Conservation (phyloP, 1,139 yeast species). For the Maudiozyma humilis region DNA sequence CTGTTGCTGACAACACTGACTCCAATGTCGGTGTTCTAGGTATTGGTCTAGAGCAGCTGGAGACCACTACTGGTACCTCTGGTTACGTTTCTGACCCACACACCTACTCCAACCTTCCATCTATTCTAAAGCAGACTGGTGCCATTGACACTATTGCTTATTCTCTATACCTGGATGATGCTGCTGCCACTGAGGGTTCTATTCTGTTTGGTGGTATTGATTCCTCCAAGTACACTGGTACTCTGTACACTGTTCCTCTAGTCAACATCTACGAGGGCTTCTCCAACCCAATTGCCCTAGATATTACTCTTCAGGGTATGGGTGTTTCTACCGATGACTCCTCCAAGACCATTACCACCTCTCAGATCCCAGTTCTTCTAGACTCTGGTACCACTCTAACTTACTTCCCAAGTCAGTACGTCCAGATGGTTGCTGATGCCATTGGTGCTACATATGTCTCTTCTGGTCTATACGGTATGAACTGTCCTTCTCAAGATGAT, state of each 20-base stretch:
- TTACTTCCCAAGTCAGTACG: conserved; percentile 39
- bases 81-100: conserved; percentile 15
- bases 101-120: conserved; percentile 38
- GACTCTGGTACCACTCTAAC: conserved; percentile 66
- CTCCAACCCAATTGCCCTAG: conserved; percentile 34
- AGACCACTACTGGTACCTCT: conserved; percentile 34
- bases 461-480: conserved; percentile 31
- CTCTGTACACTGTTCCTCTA: conserved; percentile 39
- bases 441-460: conserved; percentile 35
- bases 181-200: conserved; percentile 6
- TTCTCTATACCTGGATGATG: conserved; percentile 38
- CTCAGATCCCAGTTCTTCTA: conserved; percentile 39
- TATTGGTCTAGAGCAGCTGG: conserved; percentile 47
- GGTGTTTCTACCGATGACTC: conserved; percentile 31
- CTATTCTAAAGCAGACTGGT: conserved; percentile 44
- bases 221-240: conserved; percentile 43
- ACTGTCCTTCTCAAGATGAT: conserved; percentile 27
- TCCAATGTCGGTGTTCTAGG: conserved; percentile 53
- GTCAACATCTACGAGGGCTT: conserved; percentile 35
- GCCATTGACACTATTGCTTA: conserved; percentile 44
- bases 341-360: conserved; percentile 20
- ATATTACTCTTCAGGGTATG: conserved; percentile 39
- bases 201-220: conserved; percentile 55
- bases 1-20: conserved; percentile 46
- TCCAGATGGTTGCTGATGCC: conserved; percentile 33